Evolutionary conservation across 345 rosid species (phyloP).

Genomic region (Clausena lansium): DNA sequence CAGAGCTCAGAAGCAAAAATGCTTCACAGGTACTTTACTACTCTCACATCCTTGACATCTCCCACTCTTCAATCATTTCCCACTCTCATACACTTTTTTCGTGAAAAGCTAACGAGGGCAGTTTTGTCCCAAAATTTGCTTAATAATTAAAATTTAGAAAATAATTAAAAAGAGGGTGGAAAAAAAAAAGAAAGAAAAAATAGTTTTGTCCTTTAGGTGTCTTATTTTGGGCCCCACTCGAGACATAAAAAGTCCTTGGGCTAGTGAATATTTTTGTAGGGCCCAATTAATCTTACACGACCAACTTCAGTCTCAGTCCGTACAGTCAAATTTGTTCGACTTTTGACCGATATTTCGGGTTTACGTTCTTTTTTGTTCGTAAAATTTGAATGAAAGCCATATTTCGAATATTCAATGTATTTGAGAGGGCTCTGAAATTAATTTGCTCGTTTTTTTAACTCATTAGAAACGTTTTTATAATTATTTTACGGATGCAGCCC

Average conservation of each 20-base stretch:
- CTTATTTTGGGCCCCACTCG: constrained; percentile 12
- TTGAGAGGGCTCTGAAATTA: too few species aligned
- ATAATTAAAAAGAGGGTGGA: neutral
- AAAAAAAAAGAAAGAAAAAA: constrained; percentile 4
- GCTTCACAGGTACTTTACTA: constrained; percentile 4
- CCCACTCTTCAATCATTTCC: constrained; percentile 24
- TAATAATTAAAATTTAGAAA: constrained; percentile 10
- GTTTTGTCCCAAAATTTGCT: constrained; percentile 31
- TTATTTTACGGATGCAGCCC: too few species aligned
- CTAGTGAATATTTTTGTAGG: constrained; percentile 1
- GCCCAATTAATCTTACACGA: constrained; percentile 19
- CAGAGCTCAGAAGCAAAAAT: constrained; percentile 2
- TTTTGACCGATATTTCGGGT: constrained; percentile 10
- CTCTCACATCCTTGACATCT: constrained; percentile 7
- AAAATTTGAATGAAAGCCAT: neutral
- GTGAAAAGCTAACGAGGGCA: constrained; percentile 31
- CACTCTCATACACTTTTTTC: constrained; percentile 18
- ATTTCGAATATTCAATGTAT: neutral
- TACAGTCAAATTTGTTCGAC: constrained; percentile 7
- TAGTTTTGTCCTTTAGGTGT: constrained; percentile 53
- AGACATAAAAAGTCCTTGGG: constrained; percentile 18
- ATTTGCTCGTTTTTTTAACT: too few species aligned
- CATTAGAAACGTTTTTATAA: too few species aligned
- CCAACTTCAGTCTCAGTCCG: constrained; percentile 14
- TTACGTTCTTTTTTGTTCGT: neutral